These are phyloP conservation scores for Ustilago xerochloae DNA, from an alignment of 1,284 basidiomycete genomes.

Conservation along the genomic window DNA sequence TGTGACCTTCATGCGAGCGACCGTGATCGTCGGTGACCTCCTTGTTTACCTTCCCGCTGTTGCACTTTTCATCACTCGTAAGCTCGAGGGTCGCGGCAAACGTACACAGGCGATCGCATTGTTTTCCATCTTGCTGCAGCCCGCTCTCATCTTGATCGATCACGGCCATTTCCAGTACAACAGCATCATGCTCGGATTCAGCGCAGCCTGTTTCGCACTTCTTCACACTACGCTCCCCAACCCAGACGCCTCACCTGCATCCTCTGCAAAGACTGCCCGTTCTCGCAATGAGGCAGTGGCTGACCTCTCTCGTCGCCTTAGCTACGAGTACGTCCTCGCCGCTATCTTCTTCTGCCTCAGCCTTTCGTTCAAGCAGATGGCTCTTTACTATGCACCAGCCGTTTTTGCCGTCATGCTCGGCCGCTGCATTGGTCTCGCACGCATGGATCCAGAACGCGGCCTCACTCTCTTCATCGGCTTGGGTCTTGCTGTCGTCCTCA, in stretches of 20 bases:
- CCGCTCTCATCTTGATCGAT: conserved; percentile 84
- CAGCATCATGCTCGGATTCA: conserved; percentile 66
- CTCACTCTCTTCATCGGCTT: conserved; percentile 77
- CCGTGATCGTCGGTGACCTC: conserved; percentile 78
- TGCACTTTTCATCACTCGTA: conserved; percentile 52
- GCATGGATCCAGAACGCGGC: conserved; percentile 76
- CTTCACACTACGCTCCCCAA: conserved; percentile 63
- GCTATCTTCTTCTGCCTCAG: conserved; percentile 84
- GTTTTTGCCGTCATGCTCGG: conserved; percentile 67
- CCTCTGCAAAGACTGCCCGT: background rate
- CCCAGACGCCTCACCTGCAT: conserved; percentile 29
- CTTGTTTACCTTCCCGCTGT: conserved; percentile 80
- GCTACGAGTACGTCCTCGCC: conserved; percentile 74
- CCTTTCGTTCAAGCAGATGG: conserved; percentile 94
- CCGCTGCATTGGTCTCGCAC: conserved; percentile 78
- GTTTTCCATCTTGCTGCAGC: conserved; percentile 79
- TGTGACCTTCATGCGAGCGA: conserved; percentile 81
- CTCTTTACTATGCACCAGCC: conserved; percentile 90
- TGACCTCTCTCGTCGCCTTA: conserved; percentile 60
- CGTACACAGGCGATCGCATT: conserved; percentile 60
- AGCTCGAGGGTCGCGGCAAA: conserved; percentile 56
- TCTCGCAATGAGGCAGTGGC: conserved; percentile 32
- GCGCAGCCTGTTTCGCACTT: conserved; percentile 54
- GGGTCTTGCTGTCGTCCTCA: conserved; percentile 70
- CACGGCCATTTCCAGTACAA: conserved; percentile 86